Conservation (phyloP, 1,284 basidiomycete genomes). For the Boletellus deceptivus region DNA sequence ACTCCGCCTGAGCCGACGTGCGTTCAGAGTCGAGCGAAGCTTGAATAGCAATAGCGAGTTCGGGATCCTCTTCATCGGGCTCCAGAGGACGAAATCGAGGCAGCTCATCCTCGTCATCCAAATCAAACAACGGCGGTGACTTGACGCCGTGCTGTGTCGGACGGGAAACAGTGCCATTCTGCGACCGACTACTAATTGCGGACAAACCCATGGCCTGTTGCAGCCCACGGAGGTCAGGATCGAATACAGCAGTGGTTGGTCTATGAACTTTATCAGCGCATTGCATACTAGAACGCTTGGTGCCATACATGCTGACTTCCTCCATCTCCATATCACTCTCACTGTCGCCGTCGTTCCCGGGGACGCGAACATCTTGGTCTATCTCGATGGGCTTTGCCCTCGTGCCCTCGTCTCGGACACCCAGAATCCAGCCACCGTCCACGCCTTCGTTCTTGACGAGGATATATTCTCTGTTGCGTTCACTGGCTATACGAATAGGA, state of each 20-base stretch:
- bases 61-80: constrained; percentile 53
- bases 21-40: constrained; percentile 45
- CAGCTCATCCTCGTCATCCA: constrained; percentile 48
- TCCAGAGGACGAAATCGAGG: constrained; percentile 21
- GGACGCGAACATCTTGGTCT: constrained; percentile 49
- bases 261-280: constrained; percentile 28
- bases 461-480: constrained; percentile 92
- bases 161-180: constrained; percentile 34
- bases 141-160: constrained; percentile 33
- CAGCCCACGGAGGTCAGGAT: constrained; percentile 69
- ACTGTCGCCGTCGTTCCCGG: constrained; percentile 40
- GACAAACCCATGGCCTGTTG: constrained; percentile 65
- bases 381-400: constrained; percentile 86
- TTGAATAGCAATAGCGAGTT: constrained; percentile 58
- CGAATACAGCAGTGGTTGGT: constrained; percentile 38
- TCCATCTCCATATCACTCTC: constrained; percentile 73
- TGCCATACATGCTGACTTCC: constrained; percentile 66
- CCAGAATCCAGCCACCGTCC: constrained; percentile 91
- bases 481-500: constrained; percentile 90
- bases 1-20: background rate
- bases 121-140: constrained; percentile 53
- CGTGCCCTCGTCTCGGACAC: constrained; percentile 78
- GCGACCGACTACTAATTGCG: constrained; percentile 57
- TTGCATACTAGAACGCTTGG: background rate
- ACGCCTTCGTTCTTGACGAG: constrained; percentile 86